Conservation (phyloP, 495 filamentous ascomycete species). For the Tuber borchii region DNA sequence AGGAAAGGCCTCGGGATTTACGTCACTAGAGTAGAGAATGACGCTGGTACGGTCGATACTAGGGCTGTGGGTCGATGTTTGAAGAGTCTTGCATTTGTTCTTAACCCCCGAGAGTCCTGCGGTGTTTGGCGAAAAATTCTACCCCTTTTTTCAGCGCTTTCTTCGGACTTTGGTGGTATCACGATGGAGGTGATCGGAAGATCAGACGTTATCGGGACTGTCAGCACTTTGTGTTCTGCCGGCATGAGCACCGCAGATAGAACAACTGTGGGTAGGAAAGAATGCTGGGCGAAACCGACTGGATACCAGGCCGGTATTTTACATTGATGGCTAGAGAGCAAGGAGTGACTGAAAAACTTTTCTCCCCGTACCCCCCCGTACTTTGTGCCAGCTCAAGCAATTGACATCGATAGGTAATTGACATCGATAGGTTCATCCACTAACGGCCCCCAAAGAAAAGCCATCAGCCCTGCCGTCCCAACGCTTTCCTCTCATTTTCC, state of each 20-base stretch:
- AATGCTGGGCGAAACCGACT: not conserved
- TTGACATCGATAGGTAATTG: slow-evolving; percentile 8
- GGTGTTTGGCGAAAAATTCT: not conserved
- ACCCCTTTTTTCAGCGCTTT: not conserved
- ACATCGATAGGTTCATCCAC: slow-evolving; percentile 7
- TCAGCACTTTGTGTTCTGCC: slow-evolving; percentile 2
- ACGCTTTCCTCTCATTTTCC: not conserved
- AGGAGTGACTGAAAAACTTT: not conserved
- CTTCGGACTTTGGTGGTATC: not conserved
- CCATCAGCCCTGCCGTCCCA: not conserved
- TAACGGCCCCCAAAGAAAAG: not conserved
- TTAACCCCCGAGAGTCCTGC: slow-evolving; percentile 1
- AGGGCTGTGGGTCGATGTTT: slow-evolving; percentile 9
- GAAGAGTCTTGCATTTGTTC: slow-evolving; percentile 7
- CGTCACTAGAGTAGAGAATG: not conserved
- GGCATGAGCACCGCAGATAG: not conserved
- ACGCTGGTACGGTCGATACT: slow-evolving; percentile 2
- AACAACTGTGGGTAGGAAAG: not conserved
- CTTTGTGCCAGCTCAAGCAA: slow-evolving; percentile 5
- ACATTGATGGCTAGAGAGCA: not conserved
- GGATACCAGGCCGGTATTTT: not conserved
- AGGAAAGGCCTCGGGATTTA: slow-evolving; percentile 20
- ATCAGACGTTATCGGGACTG: not conserved
- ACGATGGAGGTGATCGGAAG: not conserved
- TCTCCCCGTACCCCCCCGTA: not conserved